phyloP scores from a whole-genome alignment of 768 basidiomycete species.

The Nidularia sp. region DNA sequence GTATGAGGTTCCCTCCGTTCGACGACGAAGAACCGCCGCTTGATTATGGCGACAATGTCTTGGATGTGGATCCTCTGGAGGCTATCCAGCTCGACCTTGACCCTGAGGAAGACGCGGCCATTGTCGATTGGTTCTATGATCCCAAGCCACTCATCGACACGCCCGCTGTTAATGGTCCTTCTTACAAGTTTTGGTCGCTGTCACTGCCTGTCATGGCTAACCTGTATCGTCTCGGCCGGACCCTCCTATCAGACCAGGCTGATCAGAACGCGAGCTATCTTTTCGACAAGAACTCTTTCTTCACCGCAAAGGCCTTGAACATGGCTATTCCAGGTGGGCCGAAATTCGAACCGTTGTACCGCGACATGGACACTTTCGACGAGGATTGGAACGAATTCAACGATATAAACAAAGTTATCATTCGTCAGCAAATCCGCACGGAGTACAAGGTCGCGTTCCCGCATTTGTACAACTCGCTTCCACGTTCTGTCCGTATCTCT shows the following conservation, averaged over 20 bases:
- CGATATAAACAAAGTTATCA: constrained; percentile 99
- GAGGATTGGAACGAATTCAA: constrained; percentile 99
- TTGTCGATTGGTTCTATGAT: constrained; percentile 98
- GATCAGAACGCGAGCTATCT: constrained; percentile 90
- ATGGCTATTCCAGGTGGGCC: constrained; percentile 98
- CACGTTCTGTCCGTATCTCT: constrained; percentile 89
- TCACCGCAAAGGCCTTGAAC: constrained; percentile 96
- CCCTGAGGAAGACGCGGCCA: constrained; percentile 83
- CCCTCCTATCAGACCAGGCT: constrained; percentile 87
- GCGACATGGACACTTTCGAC: constrained; percentile 96
- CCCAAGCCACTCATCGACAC: constrained; percentile 91
- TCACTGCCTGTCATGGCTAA: constrained; percentile 96
- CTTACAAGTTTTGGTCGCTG: constrained; percentile 91
- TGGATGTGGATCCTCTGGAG: constrained; percentile 97
- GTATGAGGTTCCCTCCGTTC: constrained; percentile 99
- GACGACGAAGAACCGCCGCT: constrained; percentile 99
- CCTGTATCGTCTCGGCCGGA: constrained; percentile 91
- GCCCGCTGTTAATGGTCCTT: constrained; percentile 85
- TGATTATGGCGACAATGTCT: constrained; percentile 98
- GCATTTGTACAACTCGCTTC: constrained; percentile 96
- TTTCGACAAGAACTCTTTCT: constrained; percentile 97
- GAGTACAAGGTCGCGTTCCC: constrained; percentile 99
- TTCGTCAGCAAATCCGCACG: constrained; percentile 96
- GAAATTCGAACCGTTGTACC: constrained; percentile 95
- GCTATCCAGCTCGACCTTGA: constrained; percentile 97